These are phyloP conservation scores for Prinsepia uniflora DNA, from an alignment of 306 rosid genomes.

Conservation along the genomic window DNA sequence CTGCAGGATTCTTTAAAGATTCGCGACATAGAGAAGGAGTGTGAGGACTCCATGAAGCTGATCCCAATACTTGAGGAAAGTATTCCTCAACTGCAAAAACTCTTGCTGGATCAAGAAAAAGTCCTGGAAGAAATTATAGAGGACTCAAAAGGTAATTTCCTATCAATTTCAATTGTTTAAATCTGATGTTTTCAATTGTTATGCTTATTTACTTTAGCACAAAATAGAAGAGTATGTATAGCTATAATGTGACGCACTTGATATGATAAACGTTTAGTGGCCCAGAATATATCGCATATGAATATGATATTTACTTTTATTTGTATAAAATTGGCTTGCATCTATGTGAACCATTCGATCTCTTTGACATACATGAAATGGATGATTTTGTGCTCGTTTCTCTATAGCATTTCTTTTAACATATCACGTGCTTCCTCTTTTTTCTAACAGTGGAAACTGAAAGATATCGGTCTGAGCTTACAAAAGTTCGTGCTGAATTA, in stretches of 20 bases:
- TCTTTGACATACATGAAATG: background rate
- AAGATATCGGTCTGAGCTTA: slow-evolving; percentile 65
- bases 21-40: slow-evolving; percentile 55
- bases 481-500: slow-evolving; percentile 78
- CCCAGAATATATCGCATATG: background rate
- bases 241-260: background rate
- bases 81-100: slow-evolving; percentile 69
- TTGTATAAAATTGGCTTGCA: background rate
- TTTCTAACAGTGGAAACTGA: slow-evolving; percentile 78
- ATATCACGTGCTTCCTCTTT: slow-evolving; percentile 16
- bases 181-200: background rate
- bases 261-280: slow-evolving; percentile 1
- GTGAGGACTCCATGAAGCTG: slow-evolving; percentile 61
- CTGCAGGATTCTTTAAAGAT: slow-evolving; percentile 75
- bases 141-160: slow-evolving; percentile 60
- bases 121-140: slow-evolving; percentile 76
- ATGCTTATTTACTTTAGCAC: background rate
- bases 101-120: slow-evolving; percentile 71
- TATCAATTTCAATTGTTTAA: background rate
- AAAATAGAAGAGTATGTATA: background rate
- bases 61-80: slow-evolving; percentile 77
- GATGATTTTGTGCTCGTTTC: background rate
- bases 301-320: background rate
- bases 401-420: background rate
- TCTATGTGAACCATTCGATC: background rate